A percentile compares a stretch with the other conserved stretches of the same genome.
Conservation (phyloP, 192 early-diverging fungal genomes). For the Coemansia sp. region DNA sequence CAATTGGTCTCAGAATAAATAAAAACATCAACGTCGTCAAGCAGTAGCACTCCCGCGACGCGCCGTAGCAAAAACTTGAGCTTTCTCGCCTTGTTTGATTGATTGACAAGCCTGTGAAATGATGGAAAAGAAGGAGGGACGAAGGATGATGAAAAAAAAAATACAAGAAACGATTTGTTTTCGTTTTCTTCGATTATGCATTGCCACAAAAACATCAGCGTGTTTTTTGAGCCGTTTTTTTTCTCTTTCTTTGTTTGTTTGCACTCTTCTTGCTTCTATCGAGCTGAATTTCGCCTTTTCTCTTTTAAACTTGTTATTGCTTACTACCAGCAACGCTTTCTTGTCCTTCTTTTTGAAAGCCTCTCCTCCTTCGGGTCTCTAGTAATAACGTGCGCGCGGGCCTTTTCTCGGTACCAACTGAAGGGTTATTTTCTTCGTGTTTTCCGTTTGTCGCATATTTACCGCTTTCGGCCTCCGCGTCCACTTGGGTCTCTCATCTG, state of each 20-base stretch:
- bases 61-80: not conserved
- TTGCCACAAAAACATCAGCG: not conserved
- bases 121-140: not conserved
- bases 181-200: not conserved
- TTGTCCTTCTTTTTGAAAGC: too few species aligned
- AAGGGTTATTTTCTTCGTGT: not conserved
- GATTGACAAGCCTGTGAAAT: not conserved
- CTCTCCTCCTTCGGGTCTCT: too few species aligned
- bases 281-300: not conserved
- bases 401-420: not conserved
- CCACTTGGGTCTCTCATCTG: constrained; percentile 13
- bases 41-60: not conserved
- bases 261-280: not conserved
- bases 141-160: not conserved
- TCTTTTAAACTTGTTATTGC: not conserved
- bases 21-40: not conserved
- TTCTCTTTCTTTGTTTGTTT: not conserved
- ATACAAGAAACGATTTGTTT: not conserved
- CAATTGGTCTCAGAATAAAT: not conserved
- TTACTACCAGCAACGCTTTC: not conserved
- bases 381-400: not conserved
- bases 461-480: not conserved
- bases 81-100: not conserved
- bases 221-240: not conserved
- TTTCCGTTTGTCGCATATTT: not conserved